Percentiles rank a stretch among this genome's conserved stretches.
phyloP scores from a whole-genome alignment of 768 basidiomycete genomes.

The Suillus variegatus region DNA sequence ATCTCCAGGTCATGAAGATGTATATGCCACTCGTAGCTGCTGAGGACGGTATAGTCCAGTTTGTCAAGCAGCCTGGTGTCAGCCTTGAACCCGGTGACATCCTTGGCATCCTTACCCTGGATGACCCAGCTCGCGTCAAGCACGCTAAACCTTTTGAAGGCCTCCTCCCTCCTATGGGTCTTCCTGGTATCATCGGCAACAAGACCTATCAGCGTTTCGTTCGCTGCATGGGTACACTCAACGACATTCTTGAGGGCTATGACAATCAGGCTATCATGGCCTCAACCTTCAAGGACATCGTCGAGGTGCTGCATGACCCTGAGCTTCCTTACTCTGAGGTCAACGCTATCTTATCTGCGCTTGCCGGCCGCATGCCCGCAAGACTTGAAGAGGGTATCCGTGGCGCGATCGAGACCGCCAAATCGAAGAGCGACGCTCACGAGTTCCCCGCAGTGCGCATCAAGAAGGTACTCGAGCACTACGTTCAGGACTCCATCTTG shows the following conservation, averaged over 20 bases:
- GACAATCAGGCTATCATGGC: constrained; percentile 95
- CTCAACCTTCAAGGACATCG: constrained; percentile 82
- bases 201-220: constrained; percentile 88
- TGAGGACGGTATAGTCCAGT: constrained; percentile 91
- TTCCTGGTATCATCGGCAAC: constrained; percentile 81
- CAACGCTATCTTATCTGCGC: constrained; percentile 77
- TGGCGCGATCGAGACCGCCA: constrained; percentile 72
- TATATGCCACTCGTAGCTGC: constrained; percentile 96
- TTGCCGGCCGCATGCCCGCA: constrained; percentile 90
- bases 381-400: constrained; percentile 90
- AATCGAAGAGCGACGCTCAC: constrained; percentile 64
- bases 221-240: constrained; percentile 71
- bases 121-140: constrained; percentile 94
- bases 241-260: constrained; percentile 94
- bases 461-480: constrained; percentile 85
- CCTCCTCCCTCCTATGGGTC: constrained; percentile 84
- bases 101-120: constrained; percentile 93
- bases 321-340: constrained; percentile 90
- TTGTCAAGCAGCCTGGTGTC: constrained; percentile 98
- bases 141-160: constrained; percentile 99
- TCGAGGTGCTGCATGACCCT: constrained; percentile 77
- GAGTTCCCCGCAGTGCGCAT: constrained; percentile 92
- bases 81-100: constrained; percentile 97
- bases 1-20: constrained; percentile 92
- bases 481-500: constrained; percentile 77